These are phyloP conservation scores for Phaffomyces opuntiae DNA, from an alignment of 805 yeast genomes.

Conservation along the genomic window DNA sequence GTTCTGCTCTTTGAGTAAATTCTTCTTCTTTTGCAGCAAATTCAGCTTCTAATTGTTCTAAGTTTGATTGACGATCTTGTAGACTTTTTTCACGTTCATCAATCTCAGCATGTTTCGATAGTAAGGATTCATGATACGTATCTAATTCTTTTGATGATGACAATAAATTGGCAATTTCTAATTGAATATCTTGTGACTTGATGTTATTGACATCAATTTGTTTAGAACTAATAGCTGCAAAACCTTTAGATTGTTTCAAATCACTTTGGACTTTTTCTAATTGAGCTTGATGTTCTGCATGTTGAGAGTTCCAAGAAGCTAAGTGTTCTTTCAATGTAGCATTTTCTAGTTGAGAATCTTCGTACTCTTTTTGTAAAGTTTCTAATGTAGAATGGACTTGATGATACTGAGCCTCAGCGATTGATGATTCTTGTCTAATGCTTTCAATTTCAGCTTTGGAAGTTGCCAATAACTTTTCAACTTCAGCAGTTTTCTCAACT, in stretches of 20 bases:
- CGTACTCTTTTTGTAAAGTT: constrained; percentile 51
- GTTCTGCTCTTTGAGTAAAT: constrained; percentile 25
- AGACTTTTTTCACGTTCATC: constrained; percentile 32
- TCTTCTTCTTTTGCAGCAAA: constrained; percentile 22
- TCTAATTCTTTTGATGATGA: constrained; percentile 29
- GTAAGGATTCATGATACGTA: constrained; percentile 32
- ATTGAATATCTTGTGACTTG: constrained; percentile 37
- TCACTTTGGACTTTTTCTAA: constrained; percentile 46
- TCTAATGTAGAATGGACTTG: constrained; percentile 60
- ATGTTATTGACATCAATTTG: constrained; percentile 63
- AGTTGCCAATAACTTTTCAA: constrained; percentile 53
- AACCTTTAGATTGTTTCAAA: constrained; percentile 53
- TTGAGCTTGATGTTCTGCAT: constrained; percentile 49
- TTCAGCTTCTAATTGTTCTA: constrained; percentile 12
- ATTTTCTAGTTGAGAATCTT: constrained; percentile 64
- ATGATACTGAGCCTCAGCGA: constrained; percentile 73
- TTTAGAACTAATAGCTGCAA: constrained; percentile 57
- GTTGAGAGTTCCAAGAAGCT: constrained; percentile 59
- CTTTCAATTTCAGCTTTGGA: constrained; percentile 63
- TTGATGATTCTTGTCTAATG: constrained; percentile 62
- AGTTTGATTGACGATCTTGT: constrained; percentile 22
- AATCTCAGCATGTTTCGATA: constrained; percentile 28
- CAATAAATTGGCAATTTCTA: constrained; percentile 30
- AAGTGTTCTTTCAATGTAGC: constrained; percentile 60
- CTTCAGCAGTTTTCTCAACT: constrained; percentile 64